These are phyloP conservation scores for Lachancea fermentati DNA, from an alignment of 805 yeast species.

Conservation along the genomic window DNA sequence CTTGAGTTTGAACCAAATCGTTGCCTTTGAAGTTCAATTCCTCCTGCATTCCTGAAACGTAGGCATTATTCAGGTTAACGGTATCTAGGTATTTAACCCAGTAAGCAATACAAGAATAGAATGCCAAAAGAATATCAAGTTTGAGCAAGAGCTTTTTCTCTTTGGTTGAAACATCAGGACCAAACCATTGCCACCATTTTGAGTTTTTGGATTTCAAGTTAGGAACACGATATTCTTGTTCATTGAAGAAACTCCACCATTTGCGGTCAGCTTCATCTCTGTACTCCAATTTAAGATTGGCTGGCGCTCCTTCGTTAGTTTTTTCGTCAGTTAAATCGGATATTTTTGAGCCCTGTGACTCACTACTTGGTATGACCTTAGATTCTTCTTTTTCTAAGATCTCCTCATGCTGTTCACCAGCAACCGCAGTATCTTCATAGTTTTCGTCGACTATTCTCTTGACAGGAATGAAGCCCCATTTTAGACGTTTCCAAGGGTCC, in stretches of 20 bases:
- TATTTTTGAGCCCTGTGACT: background rate
- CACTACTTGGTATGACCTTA: background rate
- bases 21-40: slow-evolving; percentile 53
- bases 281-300: slow-evolving; percentile 31
- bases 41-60: slow-evolving; percentile 57
- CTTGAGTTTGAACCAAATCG: slow-evolving; percentile 56
- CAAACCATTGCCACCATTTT: slow-evolving; percentile 54
- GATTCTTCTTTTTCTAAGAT: background rate
- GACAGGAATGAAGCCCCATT: slow-evolving; percentile 33
- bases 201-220: slow-evolving; percentile 23
- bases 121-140: slow-evolving; percentile 45
- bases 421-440: slow-evolving; percentile 3
- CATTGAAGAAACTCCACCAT: slow-evolving; percentile 56
- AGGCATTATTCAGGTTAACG: slow-evolving; percentile 58
- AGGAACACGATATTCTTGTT: slow-evolving; percentile 52
- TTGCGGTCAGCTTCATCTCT: slow-evolving; percentile 49
- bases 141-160: slow-evolving; percentile 41
- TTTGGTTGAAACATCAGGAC: slow-evolving; percentile 41
- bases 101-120: slow-evolving; percentile 53
- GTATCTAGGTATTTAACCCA: slow-evolving; percentile 64
- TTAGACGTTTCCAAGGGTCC: slow-evolving; percentile 30
- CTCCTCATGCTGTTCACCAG: slow-evolving; percentile 3
- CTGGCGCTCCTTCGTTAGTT: background rate
- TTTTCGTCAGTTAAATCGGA: background rate
- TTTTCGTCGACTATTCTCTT: slow-evolving; percentile 27